These are phyloP conservation scores for sweet orange (Citrus sinensis) DNA, from an alignment of 345 rosid genomes.

Conservation along the genomic window DNA sequence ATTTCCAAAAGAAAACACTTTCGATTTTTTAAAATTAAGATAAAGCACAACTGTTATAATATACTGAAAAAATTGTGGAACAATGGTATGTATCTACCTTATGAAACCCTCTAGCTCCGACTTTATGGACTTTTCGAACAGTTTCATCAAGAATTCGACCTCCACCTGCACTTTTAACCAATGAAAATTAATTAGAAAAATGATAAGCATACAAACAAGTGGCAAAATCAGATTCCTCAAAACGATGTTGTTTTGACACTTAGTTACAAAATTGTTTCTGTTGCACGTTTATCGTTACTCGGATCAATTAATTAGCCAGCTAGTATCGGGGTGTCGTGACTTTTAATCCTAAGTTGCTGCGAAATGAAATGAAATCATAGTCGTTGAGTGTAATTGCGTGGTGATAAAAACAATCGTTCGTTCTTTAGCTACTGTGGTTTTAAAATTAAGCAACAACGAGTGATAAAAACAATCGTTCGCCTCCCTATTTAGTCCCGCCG, in stretches of 20 bases:
- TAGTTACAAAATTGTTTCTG: no score
- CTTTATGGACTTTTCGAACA: constrained; percentile 49
- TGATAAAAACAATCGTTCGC: background rate
- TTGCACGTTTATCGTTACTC: no score
- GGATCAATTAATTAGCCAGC: no score
- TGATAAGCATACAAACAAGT: background rate
- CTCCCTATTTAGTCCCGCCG: constrained; percentile 44
- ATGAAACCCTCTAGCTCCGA: constrained; percentile 38
- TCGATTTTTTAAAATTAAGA: no score
- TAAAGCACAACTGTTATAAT: no score
- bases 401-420: no score
- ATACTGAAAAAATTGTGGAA: background rate
- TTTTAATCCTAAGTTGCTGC: no score
- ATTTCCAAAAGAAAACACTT: background rate
- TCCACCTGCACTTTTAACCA: constrained; percentile 46
- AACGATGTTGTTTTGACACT: no score
- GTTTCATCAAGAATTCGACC: constrained; percentile 60
- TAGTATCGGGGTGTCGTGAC: background rate
- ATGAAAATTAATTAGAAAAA: background rate
- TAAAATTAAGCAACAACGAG: background rate
- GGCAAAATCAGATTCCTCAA: no score
- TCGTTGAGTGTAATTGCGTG: no score
- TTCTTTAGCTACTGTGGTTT: background rate
- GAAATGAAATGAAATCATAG: no score
- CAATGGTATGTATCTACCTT: constrained; percentile 24